Conservation (phyloP, 495 filamentous ascomycete species). For the Aspergillus funiculosus region DNA sequence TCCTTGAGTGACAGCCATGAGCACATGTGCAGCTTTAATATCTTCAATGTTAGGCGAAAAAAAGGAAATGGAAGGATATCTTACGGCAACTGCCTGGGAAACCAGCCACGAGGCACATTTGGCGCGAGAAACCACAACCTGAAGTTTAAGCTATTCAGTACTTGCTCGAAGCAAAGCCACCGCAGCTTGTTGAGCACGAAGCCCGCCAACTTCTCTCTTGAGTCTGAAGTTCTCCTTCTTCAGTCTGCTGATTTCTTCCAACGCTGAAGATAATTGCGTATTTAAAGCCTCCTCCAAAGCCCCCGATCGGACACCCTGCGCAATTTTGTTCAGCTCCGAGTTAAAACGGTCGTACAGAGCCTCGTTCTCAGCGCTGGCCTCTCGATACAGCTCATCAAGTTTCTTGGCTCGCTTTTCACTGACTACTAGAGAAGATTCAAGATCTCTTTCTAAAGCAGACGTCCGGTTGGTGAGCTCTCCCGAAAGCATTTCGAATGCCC, state of each 20-base stretch:
- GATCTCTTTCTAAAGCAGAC: constrained; percentile 55
- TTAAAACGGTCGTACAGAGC: constrained; percentile 92
- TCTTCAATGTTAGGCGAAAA: constrained; percentile 10
- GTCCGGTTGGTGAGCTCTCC: constrained; percentile 56
- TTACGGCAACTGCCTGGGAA: neutral
- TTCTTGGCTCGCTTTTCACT: constrained; percentile 73
- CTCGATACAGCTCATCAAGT: constrained; percentile 83
- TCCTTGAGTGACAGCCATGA: constrained; percentile 20
- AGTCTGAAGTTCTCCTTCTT: constrained; percentile 74
- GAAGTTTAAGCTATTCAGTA: constrained; percentile 19
- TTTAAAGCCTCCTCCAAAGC: constrained; percentile 70
- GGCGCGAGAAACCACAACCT: neutral
- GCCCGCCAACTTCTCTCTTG: constrained; percentile 54
- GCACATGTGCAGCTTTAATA: constrained; percentile 22
- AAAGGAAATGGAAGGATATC: constrained; percentile 7
- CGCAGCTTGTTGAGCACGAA: constrained; percentile 40
- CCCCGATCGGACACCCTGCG: constrained; percentile 64
- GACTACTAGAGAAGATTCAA: constrained; percentile 62
- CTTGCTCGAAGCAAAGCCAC: constrained; percentile 36
- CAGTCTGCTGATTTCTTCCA: constrained; percentile 62
- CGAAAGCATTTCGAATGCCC: constrained; percentile 54
- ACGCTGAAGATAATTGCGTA: constrained; percentile 55
- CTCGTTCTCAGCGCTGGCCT: constrained; percentile 88
- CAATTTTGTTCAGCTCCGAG: constrained; percentile 76
- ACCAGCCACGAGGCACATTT: constrained; percentile 11